phyloP scores from a whole-genome alignment of 257 asterid genomes.

The Agastache rugosa region DNA sequence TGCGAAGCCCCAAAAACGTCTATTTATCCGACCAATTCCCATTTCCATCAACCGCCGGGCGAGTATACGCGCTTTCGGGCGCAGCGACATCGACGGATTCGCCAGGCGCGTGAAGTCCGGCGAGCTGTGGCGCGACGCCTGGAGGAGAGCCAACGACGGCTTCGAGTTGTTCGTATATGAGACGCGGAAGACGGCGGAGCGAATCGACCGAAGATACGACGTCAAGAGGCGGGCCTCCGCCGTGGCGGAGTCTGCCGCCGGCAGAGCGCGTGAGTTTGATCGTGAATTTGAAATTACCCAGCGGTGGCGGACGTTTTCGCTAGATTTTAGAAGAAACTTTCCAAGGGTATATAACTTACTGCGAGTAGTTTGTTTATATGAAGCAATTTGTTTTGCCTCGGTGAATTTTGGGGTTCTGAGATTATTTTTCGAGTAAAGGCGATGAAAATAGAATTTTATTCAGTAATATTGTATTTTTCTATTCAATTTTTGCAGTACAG shows the following conservation, averaged over 20 bases:
- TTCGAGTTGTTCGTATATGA: slow-evolving; percentile 81
- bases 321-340: slow-evolving; percentile 74
- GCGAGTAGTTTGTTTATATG: not conserved
- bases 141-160: slow-evolving; percentile 85
- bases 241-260: slow-evolving; percentile 66
- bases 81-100: slow-evolving; percentile 87
- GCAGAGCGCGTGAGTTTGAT: slow-evolving; percentile 81
- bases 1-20: slow-evolving; percentile 32
- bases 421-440: slow-evolving; percentile 13
- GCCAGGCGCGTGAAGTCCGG: slow-evolving; percentile 76
- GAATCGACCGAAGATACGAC: slow-evolving; percentile 73
- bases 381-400: slow-evolving; percentile 11
- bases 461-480: slow-evolving; percentile 18
- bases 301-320: slow-evolving; percentile 72
- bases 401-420: slow-evolving; percentile 26
- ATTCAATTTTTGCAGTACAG: slow-evolving; percentile 69
- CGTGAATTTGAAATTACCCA: slow-evolving; percentile 75
- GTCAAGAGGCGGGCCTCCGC: slow-evolving; percentile 60
- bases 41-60: slow-evolving; percentile 42
- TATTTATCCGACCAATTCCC: slow-evolving; percentile 21
- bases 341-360: slow-evolving; percentile 61
- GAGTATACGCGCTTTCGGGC: slow-evolving; percentile 67
- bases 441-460: slow-evolving; percentile 1
- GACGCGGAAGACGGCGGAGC: slow-evolving; percentile 87
- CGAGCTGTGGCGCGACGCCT: slow-evolving; percentile 76